Percentiles rank a stretch among this genome's conserved stretches.
phyloP scores from a whole-genome alignment of 345 rosid genomes.

The Sonneratia alba region DNA sequence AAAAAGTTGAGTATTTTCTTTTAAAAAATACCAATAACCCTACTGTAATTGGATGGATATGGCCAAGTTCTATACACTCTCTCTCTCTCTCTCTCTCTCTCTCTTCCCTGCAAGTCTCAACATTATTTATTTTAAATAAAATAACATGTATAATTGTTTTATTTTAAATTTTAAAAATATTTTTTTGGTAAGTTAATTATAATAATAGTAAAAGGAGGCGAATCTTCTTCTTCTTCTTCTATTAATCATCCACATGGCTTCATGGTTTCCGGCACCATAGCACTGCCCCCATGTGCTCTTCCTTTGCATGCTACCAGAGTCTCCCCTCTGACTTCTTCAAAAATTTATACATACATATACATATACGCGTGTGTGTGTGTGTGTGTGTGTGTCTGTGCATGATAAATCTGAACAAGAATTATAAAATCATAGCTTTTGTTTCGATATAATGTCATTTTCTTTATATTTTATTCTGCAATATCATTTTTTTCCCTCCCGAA shows the following conservation, averaged over 20 bases:
- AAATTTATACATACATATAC: neutral
- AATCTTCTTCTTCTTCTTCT: neutral
- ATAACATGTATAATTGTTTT: no score
- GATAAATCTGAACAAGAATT: neutral
- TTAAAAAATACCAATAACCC: no score
- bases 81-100: no score
- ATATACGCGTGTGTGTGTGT: no score
- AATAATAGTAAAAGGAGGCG: neutral
- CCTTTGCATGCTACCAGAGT: conserved; percentile 15
- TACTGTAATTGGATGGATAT: no score
- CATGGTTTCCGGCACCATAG: conserved; percentile 10
- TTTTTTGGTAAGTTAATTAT: no score
- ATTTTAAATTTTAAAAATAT: no score
- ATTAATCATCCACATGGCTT: conserved; percentile 19
- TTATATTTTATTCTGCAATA: neutral
- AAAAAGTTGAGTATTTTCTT: no score
- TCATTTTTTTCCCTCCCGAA: neutral
- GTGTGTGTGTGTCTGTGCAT: neutral
- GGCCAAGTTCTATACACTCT: no score
- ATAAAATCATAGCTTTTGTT: neutral
- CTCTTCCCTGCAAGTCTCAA: no score
- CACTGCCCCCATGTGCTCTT: conserved; percentile 34
- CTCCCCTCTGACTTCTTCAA: conserved; percentile 1
- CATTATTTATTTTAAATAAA: no score
- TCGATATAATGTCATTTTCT: neutral